Base-by-base conservation (phyloP, 257 asterid genomes). In the Solanum acaule region DNA sequence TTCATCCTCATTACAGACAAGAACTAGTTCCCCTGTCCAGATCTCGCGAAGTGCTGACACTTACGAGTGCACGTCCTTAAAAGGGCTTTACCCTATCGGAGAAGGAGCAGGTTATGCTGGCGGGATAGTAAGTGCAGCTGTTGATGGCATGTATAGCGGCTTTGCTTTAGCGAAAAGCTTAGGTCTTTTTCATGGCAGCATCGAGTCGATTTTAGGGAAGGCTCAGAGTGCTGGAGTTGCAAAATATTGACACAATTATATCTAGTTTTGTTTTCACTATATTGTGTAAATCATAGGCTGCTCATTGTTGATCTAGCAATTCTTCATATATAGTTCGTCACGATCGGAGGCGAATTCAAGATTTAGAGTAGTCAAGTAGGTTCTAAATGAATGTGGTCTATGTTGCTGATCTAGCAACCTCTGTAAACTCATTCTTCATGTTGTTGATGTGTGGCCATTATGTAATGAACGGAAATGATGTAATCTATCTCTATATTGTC, bases 101-200 rank as follows among this genome's bases (percentile, higher is more conserved):
- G 99, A 97, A 93, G 98, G 98, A 14, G 98, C 98, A 1, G 98
- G 99, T 6, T 97, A 94, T 89, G 99, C 98, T 10, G 98, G 99
- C 67, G 99, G 99, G 38, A 97, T 96, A 61, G 96, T 96, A 83
- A 96, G 98, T 40, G 98, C 99, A 6, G 98, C 99, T 0, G 98
- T 97, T 27, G 99, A 97, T 88, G 99, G 99, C 16, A 93, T 95
- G 96, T 91, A 92, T 16, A 95, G 98, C 11, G 98, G 99, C 29
- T 96, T 96, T 87, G 97, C 98, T 8, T 87, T 94, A 35, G 97
- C 98, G 1, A 91, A 93, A 83, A 93, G 90, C 83, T 92, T 97
- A 16, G 99, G 98, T 25, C 95, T 97, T 82, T 93, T 87, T 38
- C 85, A 91, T 3, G 94, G 93, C 77, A 70, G 87, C 84, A 65